These are phyloP conservation scores for Prunus campanulata DNA, from an alignment of 306 rosid genomes.

Conservation along the genomic window DNA sequence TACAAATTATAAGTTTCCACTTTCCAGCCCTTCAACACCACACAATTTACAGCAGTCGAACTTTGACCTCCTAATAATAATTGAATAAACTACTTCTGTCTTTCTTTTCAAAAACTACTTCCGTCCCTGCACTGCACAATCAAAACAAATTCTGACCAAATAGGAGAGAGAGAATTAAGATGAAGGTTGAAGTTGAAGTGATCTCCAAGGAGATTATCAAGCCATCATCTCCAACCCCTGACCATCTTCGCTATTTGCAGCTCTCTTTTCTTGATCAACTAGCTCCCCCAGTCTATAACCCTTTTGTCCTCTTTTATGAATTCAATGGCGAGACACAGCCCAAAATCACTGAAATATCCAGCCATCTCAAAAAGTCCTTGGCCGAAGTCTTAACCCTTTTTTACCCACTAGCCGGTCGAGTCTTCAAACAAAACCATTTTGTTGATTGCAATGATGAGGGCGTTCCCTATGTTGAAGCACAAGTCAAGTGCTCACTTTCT, in stretches of 20 bases:
- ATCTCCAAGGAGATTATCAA: slow-evolving; percentile 38
- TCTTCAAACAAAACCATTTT: slow-evolving; percentile 2
- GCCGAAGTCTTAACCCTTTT: slow-evolving; percentile 25
- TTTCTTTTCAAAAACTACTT: too few relatives aligned
- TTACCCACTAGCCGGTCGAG: slow-evolving; percentile 33
- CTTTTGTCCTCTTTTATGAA: slow-evolving; percentile 35
- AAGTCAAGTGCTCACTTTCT: slow-evolving; percentile 2
- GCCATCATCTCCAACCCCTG: slow-evolving; percentile 42
- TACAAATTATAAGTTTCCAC: too few relatives aligned
- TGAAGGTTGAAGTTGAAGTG: slow-evolving; percentile 10
- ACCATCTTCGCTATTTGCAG: slow-evolving; percentile 39
- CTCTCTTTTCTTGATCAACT: slow-evolving; percentile 55
- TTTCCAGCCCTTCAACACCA: too few relatives aligned
- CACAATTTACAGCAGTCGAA: too few relatives aligned
- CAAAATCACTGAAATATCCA: slow-evolving; percentile 8
- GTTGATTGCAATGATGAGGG: slow-evolving; percentile 37
- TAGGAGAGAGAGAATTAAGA: too few relatives aligned
- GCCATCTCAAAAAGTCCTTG: slow-evolving; percentile 24
- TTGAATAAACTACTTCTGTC: too few relatives aligned
- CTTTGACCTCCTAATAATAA: too few relatives aligned
- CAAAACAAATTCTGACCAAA: too few relatives aligned
- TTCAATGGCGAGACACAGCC: background rate
- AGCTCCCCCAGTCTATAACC: slow-evolving; percentile 40
- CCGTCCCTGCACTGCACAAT: too few relatives aligned
- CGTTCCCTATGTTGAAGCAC: slow-evolving; percentile 17